Evolutionary conservation across 768 basidiomycete species (phyloP), one percentile per base, ranked within the genome.

Genomic region (Mycena rebaudengoi): DNA sequence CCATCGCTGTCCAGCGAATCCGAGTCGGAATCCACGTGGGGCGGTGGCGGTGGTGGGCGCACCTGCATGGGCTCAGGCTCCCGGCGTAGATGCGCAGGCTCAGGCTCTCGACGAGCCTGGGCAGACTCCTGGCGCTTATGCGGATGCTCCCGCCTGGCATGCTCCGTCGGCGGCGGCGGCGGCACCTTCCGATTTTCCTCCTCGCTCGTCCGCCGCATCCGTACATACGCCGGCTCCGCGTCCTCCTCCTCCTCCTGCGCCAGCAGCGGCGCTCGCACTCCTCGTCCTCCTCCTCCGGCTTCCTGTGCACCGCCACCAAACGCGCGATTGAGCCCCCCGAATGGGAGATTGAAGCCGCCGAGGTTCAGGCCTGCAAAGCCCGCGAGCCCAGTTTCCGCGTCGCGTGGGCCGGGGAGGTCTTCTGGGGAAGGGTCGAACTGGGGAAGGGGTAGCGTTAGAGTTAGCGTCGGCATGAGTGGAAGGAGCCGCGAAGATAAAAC

Each of bases 161-260:
- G n/a, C n/a, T n/a, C n/a, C n/a, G n/a, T n/a, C n/a, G n/a, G n/a
- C n/a, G n/a, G n/a, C n/a, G n/a, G 48, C n/a, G 53, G 58, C 18
- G 62, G 58, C 16, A 30, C 44, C 53, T 62, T 60, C 29, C 46
- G 62, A 12, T 59, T 55, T 44, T 21, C 57, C 46, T 67, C 66
- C 46, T 63, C 60, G 40, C 59, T 61, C 37, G 66, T 61, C 44
- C 66, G 55, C 29, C 66, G 48, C 13, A 68, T 5, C 20, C 66
- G 62, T 32, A 62, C 66, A 30, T 68, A 68, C 20, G 58, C 66
- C 12, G 62, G 66, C 49, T 68, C 66, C 50, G 64, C 66, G 2
- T 62, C 66, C 30, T 54, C 20, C 1, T 62, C 66, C 7, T 59
- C 66, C 13, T 40, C 53, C 32, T 64, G 62, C 13, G n/a, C n/a